Evolutionary conservation across 176 grass and related monocot genomes (phyloP), one percentile per base, ranked within the genome.

Genomic region (Aegilops speltoides): DNA sequence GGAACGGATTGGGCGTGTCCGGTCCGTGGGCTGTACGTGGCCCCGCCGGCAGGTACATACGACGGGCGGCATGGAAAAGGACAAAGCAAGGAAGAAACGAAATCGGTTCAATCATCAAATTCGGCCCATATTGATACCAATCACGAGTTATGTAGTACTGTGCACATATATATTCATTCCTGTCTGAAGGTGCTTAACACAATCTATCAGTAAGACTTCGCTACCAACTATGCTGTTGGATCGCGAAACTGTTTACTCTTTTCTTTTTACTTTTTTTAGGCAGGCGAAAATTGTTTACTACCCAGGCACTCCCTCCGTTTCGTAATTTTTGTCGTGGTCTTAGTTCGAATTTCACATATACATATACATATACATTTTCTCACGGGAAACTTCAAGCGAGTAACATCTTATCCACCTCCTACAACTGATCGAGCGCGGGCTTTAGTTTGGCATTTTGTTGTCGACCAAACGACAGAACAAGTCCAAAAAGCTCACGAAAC

Each of bases 391-490:
- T 80, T 84, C 87, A 79, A 67, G 10, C 43, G 40, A 65, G 72
- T 38, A 38, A 1, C 15, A 26, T 25, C 41, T 1, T 15, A 75
- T 46, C n/a, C 23, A 11, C 15, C 65, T 32, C 17, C 25, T 37
- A 33, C 56, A 16, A 50, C 73, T 19, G 41, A 46, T 46, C 12
- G n/a, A 67, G 32, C 7, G 34, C 28, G 3, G 61, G 37, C 37
- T 43, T 34, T 36, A 50, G 16, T 32, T 91, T 91, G 85, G 36
- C 69, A 63, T 88, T 68, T 85, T 87, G 69, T 33, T 81, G 81
- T 75, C 89, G 66, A 65, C 43, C 61, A 60, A 32, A 20, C 73
- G 26, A 25, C 77, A 69, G 12, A 60, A 23, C 62, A 63, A 75
- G 68, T 45, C 85, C 67, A 88, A 89, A 81, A 86, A 79, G 72